phyloP scores from a whole-genome alignment of 1,284 basidiomycete species.

The Heterobasidion parviporum region DNA sequence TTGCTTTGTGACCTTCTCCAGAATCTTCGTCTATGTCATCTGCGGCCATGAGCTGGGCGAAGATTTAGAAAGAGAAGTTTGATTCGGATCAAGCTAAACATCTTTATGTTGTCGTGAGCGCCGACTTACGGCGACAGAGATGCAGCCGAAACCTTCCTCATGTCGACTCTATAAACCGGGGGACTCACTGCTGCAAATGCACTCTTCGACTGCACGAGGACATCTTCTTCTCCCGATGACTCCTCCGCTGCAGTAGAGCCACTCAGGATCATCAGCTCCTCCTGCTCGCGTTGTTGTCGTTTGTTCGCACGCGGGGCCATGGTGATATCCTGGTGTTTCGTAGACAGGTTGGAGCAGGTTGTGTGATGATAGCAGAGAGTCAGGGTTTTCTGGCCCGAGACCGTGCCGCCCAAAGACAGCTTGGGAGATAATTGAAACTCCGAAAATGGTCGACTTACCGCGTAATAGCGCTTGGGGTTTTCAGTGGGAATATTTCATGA shows the following conservation, averaged over 20 bases:
- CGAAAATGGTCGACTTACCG: neutral
- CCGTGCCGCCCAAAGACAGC: too few species aligned
- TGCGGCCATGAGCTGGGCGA: slow-evolving; percentile 16
- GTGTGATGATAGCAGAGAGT: too few species aligned
- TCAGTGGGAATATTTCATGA: too few species aligned
- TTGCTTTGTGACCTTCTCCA: slow-evolving; percentile 28
- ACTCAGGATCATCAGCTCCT: slow-evolving; percentile 60
- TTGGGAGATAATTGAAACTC: neutral
- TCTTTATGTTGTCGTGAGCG: neutral
- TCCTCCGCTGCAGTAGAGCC: slow-evolving; percentile 15
- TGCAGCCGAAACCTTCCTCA: neutral
- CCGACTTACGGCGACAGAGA: neutral
- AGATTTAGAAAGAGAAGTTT: neutral
- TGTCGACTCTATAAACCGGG: neutral
- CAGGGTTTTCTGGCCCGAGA: too few species aligned
- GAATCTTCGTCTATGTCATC: slow-evolving; percentile 20
- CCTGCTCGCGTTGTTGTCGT: slow-evolving; percentile 76
- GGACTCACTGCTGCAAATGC: slow-evolving; percentile 54
- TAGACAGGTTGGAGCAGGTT: too few species aligned
- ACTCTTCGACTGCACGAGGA: slow-evolving; percentile 9
- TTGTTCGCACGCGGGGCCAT: slow-evolving; percentile 78
- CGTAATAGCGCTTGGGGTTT: too few species aligned
- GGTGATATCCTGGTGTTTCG: neutral
- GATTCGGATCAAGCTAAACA: neutral
- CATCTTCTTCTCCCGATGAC: slow-evolving; percentile 22